Base-by-base conservation (phyloP, 495 filamentous ascomycete genomes). In the Trichoderma reesei region DNA sequence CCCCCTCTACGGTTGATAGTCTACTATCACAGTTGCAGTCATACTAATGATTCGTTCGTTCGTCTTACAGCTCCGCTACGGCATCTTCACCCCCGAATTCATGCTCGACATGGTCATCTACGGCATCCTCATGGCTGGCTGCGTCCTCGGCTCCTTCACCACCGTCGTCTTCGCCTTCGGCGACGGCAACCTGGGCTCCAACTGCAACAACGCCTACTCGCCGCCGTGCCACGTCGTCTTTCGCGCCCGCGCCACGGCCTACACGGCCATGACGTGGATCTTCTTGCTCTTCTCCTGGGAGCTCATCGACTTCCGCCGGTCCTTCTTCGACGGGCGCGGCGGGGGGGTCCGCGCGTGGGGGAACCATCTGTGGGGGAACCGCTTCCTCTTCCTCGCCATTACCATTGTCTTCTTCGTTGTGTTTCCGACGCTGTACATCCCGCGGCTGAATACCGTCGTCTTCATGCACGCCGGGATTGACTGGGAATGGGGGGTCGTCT, bases 101-200 rank as follows among this genome's bases (percentile, higher is more conserved):
- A 78, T 90, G 46, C 71, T 79, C n/a, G 88, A 90, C 68, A 89
- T 89, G 77, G 73, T 88, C 62, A 82, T 89, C 0, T 90, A 90
- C 68, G 88, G 88, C 20, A 70, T 80, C 7, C 81, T 86, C 67
- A 85, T 89, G 79, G 86, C 85, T 10, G 77, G 81, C 0, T 76
- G 83, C 39, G 85, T 82, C 37, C 78, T 90, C 1, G 70, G 79
- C 14, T 80, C 86, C n/a, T 90, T 90, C 69, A 78, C 84, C 20
- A 81, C 85, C 48, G 79, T 90, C 61, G 76, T 90, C 20, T 90
- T 86, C 62, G 86, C 81, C 16, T 80, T 77, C 26, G 77, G 78
- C 46, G 73, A 82, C 41, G 87, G 86, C 4, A 73, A 83, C 48
- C 78, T 90, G n/a, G 88, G 87, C 37, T 59, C 66, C 33, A 79